A percentile compares a stretch with the other conserved stretches of the same genome.
phyloP scores from a whole-genome alignment of 2,329 filamentous ascomycete species.

The Bertia moriformis region DNA sequence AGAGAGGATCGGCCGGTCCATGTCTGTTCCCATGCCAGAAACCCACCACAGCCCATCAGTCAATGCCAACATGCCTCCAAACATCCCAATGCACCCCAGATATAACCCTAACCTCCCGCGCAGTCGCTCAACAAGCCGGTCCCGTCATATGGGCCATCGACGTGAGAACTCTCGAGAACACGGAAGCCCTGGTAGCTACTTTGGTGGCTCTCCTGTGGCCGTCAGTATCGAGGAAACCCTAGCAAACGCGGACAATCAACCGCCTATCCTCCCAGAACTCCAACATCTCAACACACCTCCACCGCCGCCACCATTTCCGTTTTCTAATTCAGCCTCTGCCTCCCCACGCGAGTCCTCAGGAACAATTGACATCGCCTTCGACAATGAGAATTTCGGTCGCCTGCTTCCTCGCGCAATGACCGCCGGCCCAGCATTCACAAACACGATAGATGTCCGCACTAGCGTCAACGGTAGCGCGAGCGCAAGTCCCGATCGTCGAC shows the following conservation, averaged over 20 bases:
- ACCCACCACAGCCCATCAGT: background rate
- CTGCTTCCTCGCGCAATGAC: background rate
- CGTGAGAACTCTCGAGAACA: background rate
- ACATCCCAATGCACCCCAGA: background rate
- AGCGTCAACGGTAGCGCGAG: background rate
- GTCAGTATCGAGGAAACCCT: background rate
- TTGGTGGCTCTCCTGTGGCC: background rate
- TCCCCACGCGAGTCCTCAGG: background rate
- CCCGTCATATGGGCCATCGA: background rate
- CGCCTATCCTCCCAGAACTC: background rate
- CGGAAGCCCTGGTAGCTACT: background rate
- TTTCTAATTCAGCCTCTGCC: background rate
- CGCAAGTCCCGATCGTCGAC: too few relatives aligned
- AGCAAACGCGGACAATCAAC: background rate
- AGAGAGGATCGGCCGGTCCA: background rate
- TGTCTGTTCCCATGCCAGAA: conserved; percentile 1
- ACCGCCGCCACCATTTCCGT: background rate
- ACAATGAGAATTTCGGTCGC: background rate
- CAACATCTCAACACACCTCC: conserved; percentile 1
- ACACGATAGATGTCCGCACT: background rate
- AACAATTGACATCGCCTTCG: background rate
- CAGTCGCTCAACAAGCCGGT: background rate
- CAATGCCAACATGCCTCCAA: background rate
- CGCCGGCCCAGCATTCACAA: background rate
- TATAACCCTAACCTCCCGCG: background rate